Conservation (phyloP, 2,329 filamentous ascomycete species). For the Cladorrhinum sp. region DNA sequence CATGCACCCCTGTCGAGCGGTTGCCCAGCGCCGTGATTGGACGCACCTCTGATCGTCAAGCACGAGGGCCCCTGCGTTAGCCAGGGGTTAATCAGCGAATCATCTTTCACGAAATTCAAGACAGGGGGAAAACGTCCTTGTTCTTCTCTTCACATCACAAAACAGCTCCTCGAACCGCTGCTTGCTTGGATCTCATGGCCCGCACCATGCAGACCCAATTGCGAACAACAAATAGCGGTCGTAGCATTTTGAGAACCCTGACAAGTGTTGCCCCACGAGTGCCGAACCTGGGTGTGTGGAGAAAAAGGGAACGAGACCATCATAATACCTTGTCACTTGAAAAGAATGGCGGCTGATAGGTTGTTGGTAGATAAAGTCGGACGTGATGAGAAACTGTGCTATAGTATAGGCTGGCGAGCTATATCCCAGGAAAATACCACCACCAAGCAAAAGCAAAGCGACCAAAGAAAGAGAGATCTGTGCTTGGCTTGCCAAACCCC, state of each 20-base stretch:
- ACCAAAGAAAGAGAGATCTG: neutral
- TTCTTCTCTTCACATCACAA: neutral
- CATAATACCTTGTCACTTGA: neutral
- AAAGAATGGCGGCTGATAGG: neutral
- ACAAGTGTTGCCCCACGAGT: neutral
- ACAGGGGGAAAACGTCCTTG: neutral
- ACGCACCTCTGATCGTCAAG: neutral
- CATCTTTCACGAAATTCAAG: neutral
- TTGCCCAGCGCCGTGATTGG: neutral
- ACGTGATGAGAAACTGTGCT: neutral
- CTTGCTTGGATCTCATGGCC: neutral
- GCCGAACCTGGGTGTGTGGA: neutral
- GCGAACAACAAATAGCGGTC: neutral
- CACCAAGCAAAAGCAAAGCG: neutral
- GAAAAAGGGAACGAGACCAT: neutral
- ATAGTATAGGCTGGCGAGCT: neutral
- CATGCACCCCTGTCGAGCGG: neutral
- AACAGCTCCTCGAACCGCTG: neutral
- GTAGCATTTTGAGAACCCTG: neutral
- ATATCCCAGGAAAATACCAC: neutral
- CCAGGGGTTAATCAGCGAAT: neutral
- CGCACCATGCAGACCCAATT: neutral
- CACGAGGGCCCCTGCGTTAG: neutral
- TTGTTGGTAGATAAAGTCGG: neutral
- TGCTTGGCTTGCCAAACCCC: neutral